Base-by-base conservation (phyloP, 129 eudicot species). In the Pseudognaphalium luteoalbum region DNA sequence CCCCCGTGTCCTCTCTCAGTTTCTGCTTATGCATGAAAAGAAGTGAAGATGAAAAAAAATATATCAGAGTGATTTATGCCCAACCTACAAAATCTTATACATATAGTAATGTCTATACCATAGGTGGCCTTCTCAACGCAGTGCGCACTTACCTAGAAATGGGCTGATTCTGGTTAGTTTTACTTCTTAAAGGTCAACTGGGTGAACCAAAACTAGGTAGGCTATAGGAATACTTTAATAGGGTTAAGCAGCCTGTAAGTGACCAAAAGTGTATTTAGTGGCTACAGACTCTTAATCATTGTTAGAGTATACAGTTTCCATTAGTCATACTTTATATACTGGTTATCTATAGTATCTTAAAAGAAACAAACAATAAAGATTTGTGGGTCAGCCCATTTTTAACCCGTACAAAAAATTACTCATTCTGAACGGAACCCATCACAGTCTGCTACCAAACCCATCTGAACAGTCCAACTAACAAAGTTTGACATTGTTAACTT, bases 1-100 rank as follows among this genome's bases (percentile, higher is more conserved):
- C 81, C 78, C 47, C 74, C 51, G 58, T 70, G 85, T 37, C 89
- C 96, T 85, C 90, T 90, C 79, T 81, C 98, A 76, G 71, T 56
- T 30, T 91, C 97, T 93, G 87, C 70, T 62, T 41, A 64, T 42
- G 74, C 33, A 72, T 51, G n/a, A 74, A 64, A 68, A 14, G 41
- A 35, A 70, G 80, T 50, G 32, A 44, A 15, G 19, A 70, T 60
- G 59, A 60, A 47, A 12, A 69, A 60, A 47, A 12, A 12, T 44
- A 44, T 22, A 59, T 12, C 20, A 58, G 60, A 60, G 34, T 33
- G 33, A 19, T 62, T 68, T 32, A 70, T 70, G 25, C 50, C 1
- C 10, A 34, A 35, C 4, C 30, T 60, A 44, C 15, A 70, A 61
- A 50, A 32, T 50, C 32, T 39, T 32, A 42, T 21, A 7, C n/a